Percentiles rank a stretch among this genome's conserved stretches.
Conservation (phyloP, 495 filamentous ascomycete genomes). For the Aspergillus egyptiacus region DNA sequence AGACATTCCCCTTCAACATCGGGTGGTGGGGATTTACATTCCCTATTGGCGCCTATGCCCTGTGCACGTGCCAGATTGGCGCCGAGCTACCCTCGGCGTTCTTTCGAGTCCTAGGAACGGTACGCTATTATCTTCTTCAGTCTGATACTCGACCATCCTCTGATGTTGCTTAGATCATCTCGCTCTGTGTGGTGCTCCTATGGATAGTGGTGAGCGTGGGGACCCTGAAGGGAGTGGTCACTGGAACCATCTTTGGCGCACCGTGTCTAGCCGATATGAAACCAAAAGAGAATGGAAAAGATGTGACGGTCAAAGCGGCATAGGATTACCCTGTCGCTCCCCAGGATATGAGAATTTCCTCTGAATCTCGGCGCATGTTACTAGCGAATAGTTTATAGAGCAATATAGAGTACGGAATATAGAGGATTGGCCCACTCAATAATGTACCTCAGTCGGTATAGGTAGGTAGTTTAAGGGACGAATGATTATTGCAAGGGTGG, state of each 20-base stretch:
- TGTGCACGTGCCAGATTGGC: conserved; percentile 43
- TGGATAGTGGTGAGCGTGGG: conserved; percentile 46
- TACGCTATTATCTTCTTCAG: conserved; percentile 15
- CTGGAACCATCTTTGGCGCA: conserved; percentile 45
- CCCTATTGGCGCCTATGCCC: conserved; percentile 52
- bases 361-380: too few relatives aligned
- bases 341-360: too few relatives aligned
- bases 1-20: conserved; percentile 57
- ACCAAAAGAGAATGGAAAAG: conserved; percentile 12
- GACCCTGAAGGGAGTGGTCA: conserved; percentile 38
- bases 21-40: conserved; percentile 67
- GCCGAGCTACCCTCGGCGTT: conserved; percentile 47
- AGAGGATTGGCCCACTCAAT: too few relatives aligned
- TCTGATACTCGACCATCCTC: not conserved
- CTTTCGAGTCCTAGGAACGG: conserved; percentile 48
- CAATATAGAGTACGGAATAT: too few relatives aligned
- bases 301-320: conserved; percentile 18
- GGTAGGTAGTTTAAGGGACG: too few relatives aligned
- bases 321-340: too few relatives aligned
- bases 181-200: conserved; percentile 41
- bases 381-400: too few relatives aligned
- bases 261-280: conserved; percentile 46
- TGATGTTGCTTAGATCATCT: conserved; percentile 36
- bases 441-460: too few relatives aligned
- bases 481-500: too few relatives aligned